These are phyloP conservation scores for Phytophthora constricta DNA, from an alignment of 352 stramenopile genomes.

Conservation along the genomic window DNA sequence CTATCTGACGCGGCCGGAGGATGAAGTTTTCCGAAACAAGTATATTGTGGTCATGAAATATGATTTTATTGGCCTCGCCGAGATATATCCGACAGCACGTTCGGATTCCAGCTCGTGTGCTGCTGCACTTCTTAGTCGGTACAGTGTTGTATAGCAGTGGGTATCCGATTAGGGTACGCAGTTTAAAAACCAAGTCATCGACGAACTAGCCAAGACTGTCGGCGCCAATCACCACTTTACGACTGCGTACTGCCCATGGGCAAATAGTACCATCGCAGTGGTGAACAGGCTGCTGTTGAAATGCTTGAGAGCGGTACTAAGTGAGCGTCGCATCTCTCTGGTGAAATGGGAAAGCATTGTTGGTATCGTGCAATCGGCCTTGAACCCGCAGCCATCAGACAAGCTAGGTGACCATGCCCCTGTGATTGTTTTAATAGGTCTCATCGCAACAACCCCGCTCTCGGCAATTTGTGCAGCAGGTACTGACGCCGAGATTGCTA, in stretches of 20 bases:
- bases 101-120: neutral
- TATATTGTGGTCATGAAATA: conserved; percentile 21
- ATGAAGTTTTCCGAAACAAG: conserved; percentile 7
- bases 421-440: neutral
- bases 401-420: neutral
- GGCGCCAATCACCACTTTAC: conserved; percentile 2
- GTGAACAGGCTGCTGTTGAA: neutral
- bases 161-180: neutral
- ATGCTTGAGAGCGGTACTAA: neutral
- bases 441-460: neutral
- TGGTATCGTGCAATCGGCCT: neutral
- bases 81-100: neutral
- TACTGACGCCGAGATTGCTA: neutral
- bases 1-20: conserved; percentile 27
- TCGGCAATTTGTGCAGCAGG: neutral
- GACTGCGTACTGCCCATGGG: neutral
- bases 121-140: neutral
- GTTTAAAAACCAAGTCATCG: conserved; percentile 3
- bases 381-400: neutral
- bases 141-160: neutral
- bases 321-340: neutral
- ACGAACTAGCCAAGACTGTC: neutral
- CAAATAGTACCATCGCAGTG: conserved; percentile 4
- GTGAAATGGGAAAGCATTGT: neutral
- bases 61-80: conserved; percentile 6